Conservation (phyloP, 2,329 filamentous ascomycete species). For the Aspergillus nomiae region DNA sequence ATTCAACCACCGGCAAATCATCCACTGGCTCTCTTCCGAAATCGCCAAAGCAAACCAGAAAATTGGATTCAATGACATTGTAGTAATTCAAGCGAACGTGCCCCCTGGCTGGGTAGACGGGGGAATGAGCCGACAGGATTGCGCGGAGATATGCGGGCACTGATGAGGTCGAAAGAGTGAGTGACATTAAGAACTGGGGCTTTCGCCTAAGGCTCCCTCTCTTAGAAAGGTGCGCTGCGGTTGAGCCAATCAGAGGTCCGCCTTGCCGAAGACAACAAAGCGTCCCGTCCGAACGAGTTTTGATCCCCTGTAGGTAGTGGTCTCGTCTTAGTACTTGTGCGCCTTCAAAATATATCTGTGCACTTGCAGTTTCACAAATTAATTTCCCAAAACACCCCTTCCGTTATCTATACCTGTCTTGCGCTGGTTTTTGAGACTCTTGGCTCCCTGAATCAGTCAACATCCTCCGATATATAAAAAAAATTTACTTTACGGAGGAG, state of each 20-base stretch:
- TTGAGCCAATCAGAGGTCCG: conserved; percentile 36
- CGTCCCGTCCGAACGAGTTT: neutral
- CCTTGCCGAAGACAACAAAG: conserved; percentile 34
- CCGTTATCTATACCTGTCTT: neutral
- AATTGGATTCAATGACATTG: conserved; percentile 5
- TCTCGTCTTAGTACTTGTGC: neutral
- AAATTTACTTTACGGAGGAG: neutral
- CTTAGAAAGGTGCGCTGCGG: conserved; percentile 36
- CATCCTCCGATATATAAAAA: neutral
- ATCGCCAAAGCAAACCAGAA: conserved; percentile 4
- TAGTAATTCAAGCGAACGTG: neutral
- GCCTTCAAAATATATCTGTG: neutral
- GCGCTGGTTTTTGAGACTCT: neutral
- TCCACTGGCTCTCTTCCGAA: neutral
- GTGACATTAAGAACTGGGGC: conserved; percentile 16
- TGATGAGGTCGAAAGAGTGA: conserved; percentile 8
- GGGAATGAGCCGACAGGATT: neutral
- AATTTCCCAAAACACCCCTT: neutral
- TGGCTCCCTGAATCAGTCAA: neutral
- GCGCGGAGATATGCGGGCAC: neutral
- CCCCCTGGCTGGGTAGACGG: neutral
- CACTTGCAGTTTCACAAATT: neutral
- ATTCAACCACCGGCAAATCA: neutral
- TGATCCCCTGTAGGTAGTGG: neutral
- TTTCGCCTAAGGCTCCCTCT: conserved; percentile 41